These are phyloP conservation scores for Aquanectria penicillioides DNA, from an alignment of 2,329 filamentous ascomycete species.

Conservation along the genomic window DNA sequence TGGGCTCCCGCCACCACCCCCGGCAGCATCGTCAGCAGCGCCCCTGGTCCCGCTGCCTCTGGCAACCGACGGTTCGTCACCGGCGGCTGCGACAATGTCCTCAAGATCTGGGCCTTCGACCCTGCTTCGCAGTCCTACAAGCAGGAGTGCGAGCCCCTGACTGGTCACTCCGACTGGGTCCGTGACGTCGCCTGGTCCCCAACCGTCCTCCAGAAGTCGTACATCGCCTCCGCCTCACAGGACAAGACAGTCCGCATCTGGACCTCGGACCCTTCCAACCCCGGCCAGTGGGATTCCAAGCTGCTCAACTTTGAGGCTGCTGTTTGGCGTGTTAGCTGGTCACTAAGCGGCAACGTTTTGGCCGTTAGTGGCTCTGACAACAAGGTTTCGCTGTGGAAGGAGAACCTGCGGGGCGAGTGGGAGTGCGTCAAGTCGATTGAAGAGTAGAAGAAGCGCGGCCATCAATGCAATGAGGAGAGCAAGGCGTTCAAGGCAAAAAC, in stretches of 20 bases:
- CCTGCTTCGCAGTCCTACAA: constrained; percentile 68
- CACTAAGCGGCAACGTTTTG: constrained; percentile 93
- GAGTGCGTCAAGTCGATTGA: constrained; percentile 97
- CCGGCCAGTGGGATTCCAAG: constrained; percentile 84
- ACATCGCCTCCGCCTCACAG: constrained; percentile 94
- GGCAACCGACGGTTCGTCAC: constrained; percentile 89
- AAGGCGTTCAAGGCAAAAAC: constrained; percentile 50
- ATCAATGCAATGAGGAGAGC: constrained; percentile 53
- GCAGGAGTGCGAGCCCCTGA: constrained; percentile 71
- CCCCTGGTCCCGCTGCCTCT: constrained; percentile 65
- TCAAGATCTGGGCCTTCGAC: constrained; percentile 94
- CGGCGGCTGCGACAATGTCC: constrained; percentile 89
- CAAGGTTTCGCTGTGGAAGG: constrained; percentile 98
- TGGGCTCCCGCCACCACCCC: constrained; percentile 91
- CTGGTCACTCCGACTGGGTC: constrained; percentile 95
- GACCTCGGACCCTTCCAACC: constrained; percentile 75
- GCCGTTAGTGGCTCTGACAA: constrained; percentile 95
- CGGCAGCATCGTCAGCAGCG: constrained; percentile 83
- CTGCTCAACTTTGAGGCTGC: constrained; percentile 87
- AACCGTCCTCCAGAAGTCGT: constrained; percentile 92
- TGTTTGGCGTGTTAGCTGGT: constrained; percentile 98
- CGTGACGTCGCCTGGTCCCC: constrained; percentile 97
- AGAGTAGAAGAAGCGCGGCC: constrained; percentile 63
- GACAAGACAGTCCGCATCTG: constrained; percentile 98
- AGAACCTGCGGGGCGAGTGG: constrained; percentile 96